These are phyloP conservation scores for Avicennia marina DNA, from an alignment of 257 asterid genomes.

Conservation along the genomic window DNA sequence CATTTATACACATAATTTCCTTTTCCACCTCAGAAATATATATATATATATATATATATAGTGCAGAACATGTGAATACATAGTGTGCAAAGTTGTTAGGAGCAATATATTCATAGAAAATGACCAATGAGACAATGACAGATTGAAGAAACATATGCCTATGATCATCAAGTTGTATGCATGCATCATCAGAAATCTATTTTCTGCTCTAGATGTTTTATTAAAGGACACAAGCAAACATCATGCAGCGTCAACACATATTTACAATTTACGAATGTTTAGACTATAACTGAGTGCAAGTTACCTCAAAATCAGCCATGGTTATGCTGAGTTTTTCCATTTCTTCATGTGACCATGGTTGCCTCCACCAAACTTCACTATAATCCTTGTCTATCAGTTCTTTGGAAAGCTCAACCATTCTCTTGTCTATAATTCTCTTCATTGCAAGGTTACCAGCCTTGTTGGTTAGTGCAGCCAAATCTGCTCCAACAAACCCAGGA, in stretches of 20 bases:
- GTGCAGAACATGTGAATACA: too few species aligned
- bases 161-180: neutral
- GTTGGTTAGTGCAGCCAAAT: slow-evolving; percentile 63
- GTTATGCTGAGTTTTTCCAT: slow-evolving; percentile 49
- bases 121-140: neutral
- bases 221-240: neutral
- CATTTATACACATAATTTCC: too few species aligned
- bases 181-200: too few species aligned
- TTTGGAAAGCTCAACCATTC: slow-evolving; percentile 36
- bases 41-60: too few species aligned
- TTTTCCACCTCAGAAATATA: too few species aligned
- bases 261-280: slow-evolving; percentile 1
- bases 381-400: slow-evolving; percentile 23
- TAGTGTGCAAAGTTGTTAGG: too few species aligned
- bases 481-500: slow-evolving; percentile 94
- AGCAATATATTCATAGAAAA: too few species aligned
- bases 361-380: slow-evolving; percentile 63
- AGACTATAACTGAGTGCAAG: neutral
- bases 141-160: neutral
- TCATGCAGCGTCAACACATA: slow-evolving; percentile 1
- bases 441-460: slow-evolving; percentile 84
- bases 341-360: slow-evolving; percentile 66
- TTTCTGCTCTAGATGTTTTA: too few species aligned
- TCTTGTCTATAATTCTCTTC: slow-evolving; percentile 61
- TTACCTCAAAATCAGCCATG: slow-evolving; percentile 90